phyloP scores from a whole-genome alignment of 176 grass and related monocot genomes.

The Hordeum marinum region DNA sequence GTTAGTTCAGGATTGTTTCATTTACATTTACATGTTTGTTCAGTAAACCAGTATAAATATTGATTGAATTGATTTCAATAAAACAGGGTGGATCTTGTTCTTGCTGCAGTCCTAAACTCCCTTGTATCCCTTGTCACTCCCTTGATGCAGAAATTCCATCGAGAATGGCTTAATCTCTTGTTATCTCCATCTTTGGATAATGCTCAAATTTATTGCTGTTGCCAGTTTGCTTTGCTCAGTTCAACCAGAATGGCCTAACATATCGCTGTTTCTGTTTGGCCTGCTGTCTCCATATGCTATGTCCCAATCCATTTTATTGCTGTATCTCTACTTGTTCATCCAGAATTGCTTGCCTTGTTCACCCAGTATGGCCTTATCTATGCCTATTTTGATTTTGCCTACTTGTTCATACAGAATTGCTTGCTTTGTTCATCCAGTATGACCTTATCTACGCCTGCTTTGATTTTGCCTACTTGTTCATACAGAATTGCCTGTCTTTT shows the following conservation, averaged over 20 bases:
- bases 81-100: background rate
- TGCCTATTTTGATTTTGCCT: background rate
- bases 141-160: background rate
- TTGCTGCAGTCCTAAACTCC: background rate
- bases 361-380: background rate
- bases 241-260: background rate
- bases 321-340: background rate
- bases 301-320: background rate
- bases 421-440: background rate
- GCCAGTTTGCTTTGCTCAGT: background rate
- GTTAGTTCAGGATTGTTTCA: conserved; percentile 47
- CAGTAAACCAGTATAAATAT: conserved; percentile 32
- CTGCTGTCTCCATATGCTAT: background rate
- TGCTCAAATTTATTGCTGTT: background rate
- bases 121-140: background rate
- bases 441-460: background rate
- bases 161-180: background rate
- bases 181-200: background rate
- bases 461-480: background rate
- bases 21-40: conserved; percentile 35
- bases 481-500: background rate
- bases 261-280: background rate
- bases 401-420: background rate
- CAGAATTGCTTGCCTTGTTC: background rate
- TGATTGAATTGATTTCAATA: conserved; percentile 43